Evolutionary conservation across 108 stramenopile genomes (phyloP), one percentile per base, ranked within the genome.

Genomic region (Cyclotella baltica): DNA sequence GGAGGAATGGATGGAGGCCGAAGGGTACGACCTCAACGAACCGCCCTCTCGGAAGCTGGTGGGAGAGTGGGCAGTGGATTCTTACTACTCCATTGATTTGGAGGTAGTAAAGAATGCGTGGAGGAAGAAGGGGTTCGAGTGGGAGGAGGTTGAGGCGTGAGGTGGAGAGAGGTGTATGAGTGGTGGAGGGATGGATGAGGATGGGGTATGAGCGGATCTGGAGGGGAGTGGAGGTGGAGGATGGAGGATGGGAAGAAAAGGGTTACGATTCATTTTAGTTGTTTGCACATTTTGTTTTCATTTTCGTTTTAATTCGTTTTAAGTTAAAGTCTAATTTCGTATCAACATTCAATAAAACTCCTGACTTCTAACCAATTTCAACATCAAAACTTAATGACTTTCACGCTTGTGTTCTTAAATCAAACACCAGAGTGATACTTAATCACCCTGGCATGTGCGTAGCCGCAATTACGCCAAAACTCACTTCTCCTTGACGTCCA

Each of bases 1-100:
- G 59, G 59, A 61, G 33, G 59, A 31, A 34, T 61, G 59, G 59
- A 34, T 61, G 30, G 59, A 33, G 11, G 31, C 1, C 15, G 59
- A 11, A 2, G 59, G 55, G 11, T n/a, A 3, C 23, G 20, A 15
- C 15, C 1, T 18, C n/a, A 11, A 16, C 30, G 0, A 31, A 13
- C 1, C 30, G 30, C 31, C 59, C 15, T 34, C 31, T 13, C 16
- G 31, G n/a, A 33, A 1, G 2, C 13, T n/a, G 11, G 33, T 61
- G 30, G 1, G 5, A 3, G 59, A 61, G n/a, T 61, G 59, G 59
- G n/a, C 6, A 11, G 33, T 61, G 0, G 20, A 11, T 33, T 30
- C 59, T 1, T 34, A 34, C 16, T 16, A 31, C 4, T 1, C 15
- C 13, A 61, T 61, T n/a, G 15, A 11, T 0, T 1, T 11, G 11